phyloP scores from a whole-genome alignment of 495 filamentous ascomycete genomes.

The Penicillium pulvis region DNA sequence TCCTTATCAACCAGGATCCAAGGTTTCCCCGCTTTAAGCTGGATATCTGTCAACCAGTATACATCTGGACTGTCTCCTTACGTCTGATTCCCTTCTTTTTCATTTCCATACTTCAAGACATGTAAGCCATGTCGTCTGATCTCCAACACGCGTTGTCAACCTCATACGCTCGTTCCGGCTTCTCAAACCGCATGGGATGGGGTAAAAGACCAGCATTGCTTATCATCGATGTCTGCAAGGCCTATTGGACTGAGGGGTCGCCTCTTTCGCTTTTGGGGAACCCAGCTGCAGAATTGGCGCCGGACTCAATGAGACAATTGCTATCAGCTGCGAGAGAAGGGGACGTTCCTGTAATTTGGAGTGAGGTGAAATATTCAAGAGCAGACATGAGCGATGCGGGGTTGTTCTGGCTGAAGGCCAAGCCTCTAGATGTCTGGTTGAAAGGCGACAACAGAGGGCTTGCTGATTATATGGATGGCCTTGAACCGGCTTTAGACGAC shows the following conservation, averaged over 20 bases:
- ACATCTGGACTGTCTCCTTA: background rate
- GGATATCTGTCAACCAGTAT: background rate
- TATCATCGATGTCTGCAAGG: slow-evolving; percentile 4
- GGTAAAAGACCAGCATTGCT: background rate
- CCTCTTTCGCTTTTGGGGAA: background rate
- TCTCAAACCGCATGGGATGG: slow-evolving; percentile 3
- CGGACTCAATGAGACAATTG: background rate
- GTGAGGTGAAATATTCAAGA: background rate
- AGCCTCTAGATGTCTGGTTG: slow-evolving; percentile 1
- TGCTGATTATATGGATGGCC: background rate
- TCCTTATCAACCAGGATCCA: background rate
- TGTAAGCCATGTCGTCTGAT: background rate
- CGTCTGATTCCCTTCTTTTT: background rate
- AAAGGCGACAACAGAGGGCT: background rate
- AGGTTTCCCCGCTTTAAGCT: background rate
- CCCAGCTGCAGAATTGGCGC: background rate
- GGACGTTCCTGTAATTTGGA: background rate
- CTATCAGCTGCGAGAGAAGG: slow-evolving; percentile 3
- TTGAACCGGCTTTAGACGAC: background rate
- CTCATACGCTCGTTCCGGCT: slow-evolving; percentile 4
- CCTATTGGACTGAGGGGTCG: slow-evolving; percentile 1
- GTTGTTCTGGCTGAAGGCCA: background rate
- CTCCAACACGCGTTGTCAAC: background rate
- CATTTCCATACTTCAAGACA: background rate
- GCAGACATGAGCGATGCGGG: background rate